Evolutionary conservation across 2,329 filamentous ascomycete species (phyloP).

Genomic region (Plectosphaerella cucumerina): DNA sequence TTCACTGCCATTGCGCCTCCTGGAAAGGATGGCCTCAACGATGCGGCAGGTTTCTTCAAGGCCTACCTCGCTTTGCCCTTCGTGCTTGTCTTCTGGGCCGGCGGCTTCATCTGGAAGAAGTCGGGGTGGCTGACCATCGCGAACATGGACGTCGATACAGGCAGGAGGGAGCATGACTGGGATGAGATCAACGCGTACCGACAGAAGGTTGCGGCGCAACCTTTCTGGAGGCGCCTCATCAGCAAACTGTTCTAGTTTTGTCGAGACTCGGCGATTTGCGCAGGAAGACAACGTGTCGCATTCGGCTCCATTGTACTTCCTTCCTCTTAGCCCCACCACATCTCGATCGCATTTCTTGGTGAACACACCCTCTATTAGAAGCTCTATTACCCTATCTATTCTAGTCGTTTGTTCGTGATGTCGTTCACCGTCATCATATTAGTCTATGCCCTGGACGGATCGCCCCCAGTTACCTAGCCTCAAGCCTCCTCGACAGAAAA

Average conservation of each 20-base stretch:
- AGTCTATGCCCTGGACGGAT: too few relatives aligned
- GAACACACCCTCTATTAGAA: too few relatives aligned
- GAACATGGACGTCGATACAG: constrained; percentile 65
- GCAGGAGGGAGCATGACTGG: constrained; percentile 60
- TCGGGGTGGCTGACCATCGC: constrained; percentile 49
- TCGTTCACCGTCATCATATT: too few relatives aligned
- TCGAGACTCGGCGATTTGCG: too few relatives aligned
- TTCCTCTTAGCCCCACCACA: too few relatives aligned
- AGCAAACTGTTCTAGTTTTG: background rate
- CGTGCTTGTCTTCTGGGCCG: constrained; percentile 47
- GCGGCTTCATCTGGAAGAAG: constrained; percentile 62
- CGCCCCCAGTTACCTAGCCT: too few relatives aligned
- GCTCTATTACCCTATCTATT: too few relatives aligned
- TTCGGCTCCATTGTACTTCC: too few relatives aligned
- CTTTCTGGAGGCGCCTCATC: constrained; percentile 35
- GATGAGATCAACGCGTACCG: constrained; percentile 48
- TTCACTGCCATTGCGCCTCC: constrained; percentile 36
- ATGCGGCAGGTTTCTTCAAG: constrained; percentile 47
- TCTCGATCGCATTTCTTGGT: too few relatives aligned
- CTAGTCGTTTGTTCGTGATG: too few relatives aligned
- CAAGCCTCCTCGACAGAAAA: background rate
- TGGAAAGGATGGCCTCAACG: constrained; percentile 22
- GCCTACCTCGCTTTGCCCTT: constrained; percentile 50
- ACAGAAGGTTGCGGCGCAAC: constrained; percentile 36
- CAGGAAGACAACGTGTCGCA: too few relatives aligned